Evolutionary conservation across 1,284 basidiomycete genomes (phyloP).

Genomic region (Pascua guehoae): DNA sequence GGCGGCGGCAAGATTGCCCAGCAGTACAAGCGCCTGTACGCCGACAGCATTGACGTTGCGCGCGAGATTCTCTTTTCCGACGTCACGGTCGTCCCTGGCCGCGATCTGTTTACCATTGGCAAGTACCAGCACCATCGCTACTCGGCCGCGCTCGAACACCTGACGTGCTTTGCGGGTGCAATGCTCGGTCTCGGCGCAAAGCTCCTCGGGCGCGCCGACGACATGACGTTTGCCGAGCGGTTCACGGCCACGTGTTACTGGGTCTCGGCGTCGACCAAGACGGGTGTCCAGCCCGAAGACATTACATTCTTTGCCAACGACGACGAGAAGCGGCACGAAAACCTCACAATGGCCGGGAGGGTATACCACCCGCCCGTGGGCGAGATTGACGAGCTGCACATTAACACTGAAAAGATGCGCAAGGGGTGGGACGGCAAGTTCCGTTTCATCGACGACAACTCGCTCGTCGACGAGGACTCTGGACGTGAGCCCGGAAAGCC

Average conservation of each 20-base stretch:
- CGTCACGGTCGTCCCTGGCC: constrained; percentile 48
- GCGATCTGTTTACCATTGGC: constrained; percentile 47
- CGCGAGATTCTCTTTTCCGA: constrained; percentile 47
- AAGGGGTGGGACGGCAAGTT: constrained; percentile 23
- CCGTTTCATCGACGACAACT: constrained; percentile 30
- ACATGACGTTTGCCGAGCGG: constrained; percentile 48
- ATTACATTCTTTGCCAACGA: constrained; percentile 40
- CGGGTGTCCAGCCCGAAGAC: constrained; percentile 50
- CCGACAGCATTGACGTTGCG: constrained; percentile 50
- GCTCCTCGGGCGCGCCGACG: constrained; percentile 49
- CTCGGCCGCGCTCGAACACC: constrained; percentile 37
- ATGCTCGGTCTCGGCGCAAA: constrained; percentile 56
- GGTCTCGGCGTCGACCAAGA: constrained; percentile 47
- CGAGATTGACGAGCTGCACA: constrained; percentile 4
- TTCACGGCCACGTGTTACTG: constrained; percentile 56
- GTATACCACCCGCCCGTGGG: constrained; percentile 21
- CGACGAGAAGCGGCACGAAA: constrained; percentile 30
- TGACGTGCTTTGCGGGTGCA: constrained; percentile 56
- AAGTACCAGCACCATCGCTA: constrained; percentile 30
- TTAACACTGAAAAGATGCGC: constrained; percentile 23
- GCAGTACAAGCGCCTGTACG: constrained; percentile 54
- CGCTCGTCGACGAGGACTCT: constrained; percentile 15
- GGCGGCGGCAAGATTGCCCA: constrained; percentile 42
- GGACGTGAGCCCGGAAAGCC: constrained; percentile 27
- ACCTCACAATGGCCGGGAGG: constrained; percentile 23